These are phyloP conservation scores for Teratosphaeriaceae sp. DNA, from an alignment of 2,329 filamentous ascomycete genomes.

Conservation along the genomic window DNA sequence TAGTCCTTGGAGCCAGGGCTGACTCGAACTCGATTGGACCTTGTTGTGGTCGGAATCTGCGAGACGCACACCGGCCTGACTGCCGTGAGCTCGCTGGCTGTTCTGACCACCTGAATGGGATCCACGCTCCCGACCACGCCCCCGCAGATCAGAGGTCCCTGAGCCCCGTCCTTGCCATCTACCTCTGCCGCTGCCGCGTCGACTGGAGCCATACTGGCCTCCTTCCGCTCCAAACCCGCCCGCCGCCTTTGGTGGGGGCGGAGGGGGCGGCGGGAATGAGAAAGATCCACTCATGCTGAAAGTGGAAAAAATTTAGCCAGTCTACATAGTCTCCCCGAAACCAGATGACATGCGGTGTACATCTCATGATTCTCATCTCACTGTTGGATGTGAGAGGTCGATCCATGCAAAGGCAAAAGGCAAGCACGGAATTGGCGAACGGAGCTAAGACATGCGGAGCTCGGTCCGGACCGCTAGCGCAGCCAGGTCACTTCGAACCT, in stretches of 20 bases:
- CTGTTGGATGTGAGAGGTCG: no score
- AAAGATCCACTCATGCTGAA: conserved; percentile 21
- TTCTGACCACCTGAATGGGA: background rate
- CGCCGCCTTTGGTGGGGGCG: conserved; percentile 30
- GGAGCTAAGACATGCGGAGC: background rate
- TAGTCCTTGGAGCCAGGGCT: conserved; percentile 3
- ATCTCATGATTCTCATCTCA: no score
- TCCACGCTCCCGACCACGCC: conserved; percentile 5
- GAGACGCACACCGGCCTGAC: background rate
- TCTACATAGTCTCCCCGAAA: no score
- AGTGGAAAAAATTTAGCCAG: no score
- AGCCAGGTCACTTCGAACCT: background rate
- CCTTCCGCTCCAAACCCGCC: background rate
- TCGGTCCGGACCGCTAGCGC: background rate
- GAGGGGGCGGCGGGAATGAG: conserved; percentile 45
- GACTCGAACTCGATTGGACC: no score
- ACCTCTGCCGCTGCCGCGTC: conserved; percentile 25
- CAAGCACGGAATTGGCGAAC: conserved; percentile 1
- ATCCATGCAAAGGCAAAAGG: no score
- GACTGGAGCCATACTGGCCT: background rate
- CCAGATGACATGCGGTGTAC: no score
- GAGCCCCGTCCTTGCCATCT: conserved; percentile 18
- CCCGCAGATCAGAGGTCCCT: conserved; percentile 3
- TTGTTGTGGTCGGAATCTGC: no score
- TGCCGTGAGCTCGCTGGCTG: background rate